Evolutionary conservation across 768 basidiomycete genomes (phyloP).

Genomic region (Cubamyces lactineus): DNA sequence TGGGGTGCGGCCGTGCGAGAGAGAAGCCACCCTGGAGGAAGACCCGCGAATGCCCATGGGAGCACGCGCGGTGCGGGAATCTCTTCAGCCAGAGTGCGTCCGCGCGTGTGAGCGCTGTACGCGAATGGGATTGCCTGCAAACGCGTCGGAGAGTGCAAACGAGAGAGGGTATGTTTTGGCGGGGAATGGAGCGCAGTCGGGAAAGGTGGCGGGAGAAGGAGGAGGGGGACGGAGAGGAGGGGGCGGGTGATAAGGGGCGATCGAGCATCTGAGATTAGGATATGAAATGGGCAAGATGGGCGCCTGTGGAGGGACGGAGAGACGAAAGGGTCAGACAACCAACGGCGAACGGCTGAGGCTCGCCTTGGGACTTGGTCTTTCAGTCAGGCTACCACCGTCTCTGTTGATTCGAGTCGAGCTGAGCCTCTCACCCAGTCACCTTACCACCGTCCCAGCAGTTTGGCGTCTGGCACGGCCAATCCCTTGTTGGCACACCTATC

Average conservation of each 20-base stretch:
- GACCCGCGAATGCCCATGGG: constrained; percentile 16
- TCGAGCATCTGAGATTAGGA: constrained; percentile 24
- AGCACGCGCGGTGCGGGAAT: constrained; percentile 5
- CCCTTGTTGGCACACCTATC: constrained; percentile 13
- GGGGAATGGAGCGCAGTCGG: constrained; percentile 10
- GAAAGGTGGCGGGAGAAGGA: constrained; percentile 13
- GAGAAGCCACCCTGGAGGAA: constrained; percentile 23
- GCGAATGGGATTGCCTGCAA: neutral
- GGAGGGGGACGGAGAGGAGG: constrained; percentile 13
- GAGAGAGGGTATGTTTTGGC: neutral
- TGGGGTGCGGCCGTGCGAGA: constrained; percentile 25
- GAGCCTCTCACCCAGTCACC: constrained; percentile 8
- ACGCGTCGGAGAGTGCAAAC: neutral
- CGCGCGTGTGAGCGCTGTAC: neutral
- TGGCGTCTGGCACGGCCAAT: constrained; percentile 12
- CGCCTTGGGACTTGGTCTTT: neutral
- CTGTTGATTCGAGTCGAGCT: neutral
- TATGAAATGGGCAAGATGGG: constrained; percentile 21
- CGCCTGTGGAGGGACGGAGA: constrained; percentile 9
- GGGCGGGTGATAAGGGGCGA: constrained; percentile 21
- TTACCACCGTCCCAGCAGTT: constrained; percentile 1
- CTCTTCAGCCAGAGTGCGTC: neutral
- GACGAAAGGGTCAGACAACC: neutral
- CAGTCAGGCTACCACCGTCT: neutral
- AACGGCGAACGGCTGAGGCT: neutral